Base-by-base conservation (phyloP, 106 monocot genomes). In the Acanthochlamys bracteata region DNA sequence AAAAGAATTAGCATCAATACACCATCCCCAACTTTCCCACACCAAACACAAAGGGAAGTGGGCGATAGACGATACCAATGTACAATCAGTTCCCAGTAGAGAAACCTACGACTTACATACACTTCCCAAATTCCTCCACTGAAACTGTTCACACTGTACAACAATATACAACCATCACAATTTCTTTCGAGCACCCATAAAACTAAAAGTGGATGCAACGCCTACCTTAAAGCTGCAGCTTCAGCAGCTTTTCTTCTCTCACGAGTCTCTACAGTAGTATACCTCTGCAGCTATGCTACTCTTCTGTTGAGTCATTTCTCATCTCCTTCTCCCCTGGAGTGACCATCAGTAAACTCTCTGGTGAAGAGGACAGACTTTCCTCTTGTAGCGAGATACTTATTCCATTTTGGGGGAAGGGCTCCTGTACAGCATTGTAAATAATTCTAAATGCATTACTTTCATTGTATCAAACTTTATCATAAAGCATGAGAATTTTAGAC, bases 371-470 rank as follows among this genome's bases (percentile, higher is more conserved):
- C 24, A 27, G 25, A 20, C 61, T 71, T 63, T 71, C 58, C 11
- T 60, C 64, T 43, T 41, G 56, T 20, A 57, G 20, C 33, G 22
- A 11, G 23, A 54, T 52, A 54, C 41, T 52, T 33, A 55, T 7
- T 24, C 57, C 53, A 24, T 58, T 63, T 51, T 41, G 47, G 8
- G 39, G 56, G 27, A 71, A 63, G 7, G 23, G 65, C 60, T 73
- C 79, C 79, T 79, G 68, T 13, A 69, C n/a, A n/a, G 13, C 41
- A 10, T 10, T 12, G 26, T 60, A 4, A 60, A 2, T n/a, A n/a
- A n/a, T n/a, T n/a, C n/a, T n/a, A n/a, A n/a, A n/a, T n/a, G n/a
- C n/a, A n/a, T n/a, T n/a, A 33, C 33, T 33, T 33, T 33, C 33
- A n/a, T n/a, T n/a, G n/a, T n/a, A n/a, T n/a, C 33, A 3, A 33